A percentile compares a stretch with the other conserved stretches of the same genome.
Conservation (phyloP, 2,329 filamentous ascomycete genomes). For the Colletotrichum siamense region DNA sequence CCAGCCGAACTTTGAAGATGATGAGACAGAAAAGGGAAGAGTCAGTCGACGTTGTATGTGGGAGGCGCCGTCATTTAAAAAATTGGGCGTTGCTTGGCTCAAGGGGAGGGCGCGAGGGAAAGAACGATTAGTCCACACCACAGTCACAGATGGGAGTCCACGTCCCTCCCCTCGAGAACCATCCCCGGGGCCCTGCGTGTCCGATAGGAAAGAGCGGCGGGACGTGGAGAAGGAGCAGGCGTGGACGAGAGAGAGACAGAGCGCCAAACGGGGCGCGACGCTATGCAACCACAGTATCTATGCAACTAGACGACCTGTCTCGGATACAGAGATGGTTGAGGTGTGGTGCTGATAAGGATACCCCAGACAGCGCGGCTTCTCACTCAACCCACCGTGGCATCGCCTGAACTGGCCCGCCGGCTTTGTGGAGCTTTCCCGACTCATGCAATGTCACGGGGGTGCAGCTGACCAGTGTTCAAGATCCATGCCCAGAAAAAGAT, state of each 20-base stretch:
- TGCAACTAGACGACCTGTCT: background rate
- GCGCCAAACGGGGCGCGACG: conserved; percentile 4
- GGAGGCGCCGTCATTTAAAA: conserved; percentile 17
- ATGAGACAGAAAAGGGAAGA: background rate
- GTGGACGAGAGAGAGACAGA: background rate
- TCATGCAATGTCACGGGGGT: conserved; percentile 18
- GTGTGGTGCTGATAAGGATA: conserved; percentile 9
- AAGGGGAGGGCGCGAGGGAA: background rate
- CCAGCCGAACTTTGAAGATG: background rate
- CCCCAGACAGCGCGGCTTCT: background rate
- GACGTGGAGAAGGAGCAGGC: conserved; percentile 8
- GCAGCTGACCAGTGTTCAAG: background rate
- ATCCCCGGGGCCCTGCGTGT: background rate
- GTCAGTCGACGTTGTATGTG: background rate
- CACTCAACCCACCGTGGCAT: background rate
- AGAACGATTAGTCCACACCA: background rate
- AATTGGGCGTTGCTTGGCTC: conserved; percentile 4
- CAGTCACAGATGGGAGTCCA: background rate
- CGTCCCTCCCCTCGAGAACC: background rate
- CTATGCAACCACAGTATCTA: background rate
- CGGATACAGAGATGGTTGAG: background rate
- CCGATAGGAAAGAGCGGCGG: conserved; percentile 17
- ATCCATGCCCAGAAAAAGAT: background rate
- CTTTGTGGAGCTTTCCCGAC: background rate
- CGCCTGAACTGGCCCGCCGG: background rate